phyloP scores from a whole-genome alignment of 805 yeast species.

The Hagleromyces aurorensis region DNA sequence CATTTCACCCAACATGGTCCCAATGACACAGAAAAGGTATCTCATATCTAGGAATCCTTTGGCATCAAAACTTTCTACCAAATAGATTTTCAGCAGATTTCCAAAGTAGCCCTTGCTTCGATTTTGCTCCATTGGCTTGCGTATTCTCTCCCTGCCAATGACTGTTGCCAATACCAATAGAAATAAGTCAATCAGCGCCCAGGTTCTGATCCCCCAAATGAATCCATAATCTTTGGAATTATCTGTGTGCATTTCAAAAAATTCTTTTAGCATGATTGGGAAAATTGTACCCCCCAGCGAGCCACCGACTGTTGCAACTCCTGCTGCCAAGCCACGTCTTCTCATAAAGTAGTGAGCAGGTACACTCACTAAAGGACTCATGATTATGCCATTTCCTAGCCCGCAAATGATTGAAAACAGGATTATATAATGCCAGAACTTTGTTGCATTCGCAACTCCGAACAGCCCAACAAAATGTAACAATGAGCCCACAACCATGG shows the following conservation, averaged over 20 bases:
- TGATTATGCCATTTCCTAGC: slow-evolving; percentile 46
- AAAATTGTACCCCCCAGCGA: slow-evolving; percentile 47
- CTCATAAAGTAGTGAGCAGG: slow-evolving; percentile 57
- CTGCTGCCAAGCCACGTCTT: slow-evolving; percentile 48
- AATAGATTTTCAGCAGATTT: slow-evolving; percentile 22
- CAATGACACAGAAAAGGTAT: slow-evolving; percentile 36
- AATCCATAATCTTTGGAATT: slow-evolving; percentile 35
- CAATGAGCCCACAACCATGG: slow-evolving; percentile 36
- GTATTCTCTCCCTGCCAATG: slow-evolving; percentile 40
- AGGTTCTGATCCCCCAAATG: slow-evolving; percentile 48
- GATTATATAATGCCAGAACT: slow-evolving; percentile 52
- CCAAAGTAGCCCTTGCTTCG: slow-evolving; percentile 14
- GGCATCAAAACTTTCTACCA: slow-evolving; percentile 30
- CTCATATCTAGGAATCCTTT: slow-evolving; percentile 37
- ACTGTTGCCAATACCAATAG: slow-evolving; percentile 31
- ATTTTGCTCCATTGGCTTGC: slow-evolving; percentile 18
- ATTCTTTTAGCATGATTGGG: slow-evolving; percentile 43
- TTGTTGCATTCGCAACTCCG: slow-evolving; percentile 41
- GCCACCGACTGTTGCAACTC: slow-evolving; percentile 44
- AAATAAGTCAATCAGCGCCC: slow-evolving; percentile 38
- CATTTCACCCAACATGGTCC: slow-evolving; percentile 42
- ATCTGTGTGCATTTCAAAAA: slow-evolving; percentile 30
- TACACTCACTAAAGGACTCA: slow-evolving; percentile 51
- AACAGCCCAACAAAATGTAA: slow-evolving; percentile 43
- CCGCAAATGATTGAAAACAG: slow-evolving; percentile 50